Evolutionary conservation across 2,329 filamentous ascomycete species (phyloP).

Genomic region (Penicillium sclerotiorum): DNA sequence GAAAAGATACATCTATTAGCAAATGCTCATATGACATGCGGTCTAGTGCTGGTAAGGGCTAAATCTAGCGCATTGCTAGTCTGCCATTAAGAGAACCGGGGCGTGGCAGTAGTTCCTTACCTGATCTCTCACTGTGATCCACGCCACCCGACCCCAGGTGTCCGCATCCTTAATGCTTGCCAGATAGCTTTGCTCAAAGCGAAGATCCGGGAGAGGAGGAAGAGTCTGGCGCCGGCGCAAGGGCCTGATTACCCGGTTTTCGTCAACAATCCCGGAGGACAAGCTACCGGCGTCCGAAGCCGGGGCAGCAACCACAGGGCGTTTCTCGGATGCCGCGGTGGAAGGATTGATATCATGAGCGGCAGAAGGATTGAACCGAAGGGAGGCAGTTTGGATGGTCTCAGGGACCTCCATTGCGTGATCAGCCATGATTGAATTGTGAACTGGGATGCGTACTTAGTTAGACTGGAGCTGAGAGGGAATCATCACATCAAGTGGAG

Average conservation of each 20-base stretch:
- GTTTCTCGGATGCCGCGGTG: conserved; percentile 69
- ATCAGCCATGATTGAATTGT: conserved; percentile 54
- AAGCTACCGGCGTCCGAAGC: conserved; percentile 47
- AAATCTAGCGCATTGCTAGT: too few relatives aligned
- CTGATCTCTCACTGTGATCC: conserved; percentile 89
- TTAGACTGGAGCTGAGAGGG: neutral
- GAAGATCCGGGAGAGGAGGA: conserved; percentile 76
- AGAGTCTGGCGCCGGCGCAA: conserved; percentile 53
- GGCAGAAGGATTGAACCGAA: conserved; percentile 72
- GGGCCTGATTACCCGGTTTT: conserved; percentile 38
- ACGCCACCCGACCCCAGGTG: conserved; percentile 74
- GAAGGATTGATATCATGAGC: conserved; percentile 78
- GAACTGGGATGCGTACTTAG: neutral
- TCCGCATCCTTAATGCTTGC: conserved; percentile 81
- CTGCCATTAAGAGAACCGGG: neutral
- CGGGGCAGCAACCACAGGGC: conserved; percentile 60
- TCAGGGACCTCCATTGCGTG: conserved; percentile 71
- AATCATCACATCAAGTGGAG: conserved; percentile 1
- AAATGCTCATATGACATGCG: too few relatives aligned
- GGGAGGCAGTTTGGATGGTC: conserved; percentile 77
- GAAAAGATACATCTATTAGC: neutral
- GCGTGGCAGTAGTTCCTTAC: conserved; percentile 49
- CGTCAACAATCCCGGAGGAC: conserved; percentile 51
- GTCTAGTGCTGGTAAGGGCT: too few relatives aligned
- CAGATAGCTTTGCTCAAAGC: conserved; percentile 98